Percentiles rank a stretch among this genome's conserved stretches.
Conservation (phyloP, 2,329 filamentous ascomycete species). For the Pleoardoris graminearum region DNA sequence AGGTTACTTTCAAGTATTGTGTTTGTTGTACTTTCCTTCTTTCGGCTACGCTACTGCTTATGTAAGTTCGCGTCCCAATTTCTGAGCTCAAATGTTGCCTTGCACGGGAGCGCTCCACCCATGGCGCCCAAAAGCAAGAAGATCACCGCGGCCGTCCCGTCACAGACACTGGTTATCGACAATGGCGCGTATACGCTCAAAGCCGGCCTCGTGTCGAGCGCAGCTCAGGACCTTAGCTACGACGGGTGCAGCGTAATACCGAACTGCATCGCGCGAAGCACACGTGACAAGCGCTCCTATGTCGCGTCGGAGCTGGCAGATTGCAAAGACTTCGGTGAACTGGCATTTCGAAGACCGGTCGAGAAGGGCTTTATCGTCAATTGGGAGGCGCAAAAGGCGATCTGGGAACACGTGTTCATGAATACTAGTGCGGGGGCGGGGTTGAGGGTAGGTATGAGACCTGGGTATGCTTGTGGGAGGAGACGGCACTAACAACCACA, state of each 20-base stretch:
- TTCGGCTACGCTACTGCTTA: neutral
- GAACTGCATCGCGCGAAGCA: slow-evolving; percentile 81
- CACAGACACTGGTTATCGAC: slow-evolving; percentile 78
- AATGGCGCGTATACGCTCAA: slow-evolving; percentile 93
- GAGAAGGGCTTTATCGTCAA: slow-evolving; percentile 95
- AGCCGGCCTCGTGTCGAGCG: slow-evolving; percentile 67
- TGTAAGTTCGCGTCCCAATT: neutral
- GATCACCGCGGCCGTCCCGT: slow-evolving; percentile 20
- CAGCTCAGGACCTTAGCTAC: slow-evolving; percentile 36
- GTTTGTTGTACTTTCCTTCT: neutral
- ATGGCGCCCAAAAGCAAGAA: slow-evolving; percentile 43
- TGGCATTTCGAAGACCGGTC: slow-evolving; percentile 82
- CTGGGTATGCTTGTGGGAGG: neutral
- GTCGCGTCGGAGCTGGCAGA: slow-evolving; percentile 76
- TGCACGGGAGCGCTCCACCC: no score
- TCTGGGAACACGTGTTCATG: slow-evolving; percentile 91
- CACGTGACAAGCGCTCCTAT: slow-evolving; percentile 77
- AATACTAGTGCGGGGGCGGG: slow-evolving; percentile 69
- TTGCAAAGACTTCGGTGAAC: slow-evolving; percentile 87
- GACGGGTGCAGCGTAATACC: slow-evolving; percentile 70
- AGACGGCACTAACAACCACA: slow-evolving; percentile 20
- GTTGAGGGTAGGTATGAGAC: slow-evolving; percentile 50
- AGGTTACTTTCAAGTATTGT: no score
- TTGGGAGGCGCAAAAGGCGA: slow-evolving; percentile 93
- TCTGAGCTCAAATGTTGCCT: no score